Evolutionary conservation across 208 protist genomes (phyloP).

Genomic region (Naegleria lovaniensis): DNA sequence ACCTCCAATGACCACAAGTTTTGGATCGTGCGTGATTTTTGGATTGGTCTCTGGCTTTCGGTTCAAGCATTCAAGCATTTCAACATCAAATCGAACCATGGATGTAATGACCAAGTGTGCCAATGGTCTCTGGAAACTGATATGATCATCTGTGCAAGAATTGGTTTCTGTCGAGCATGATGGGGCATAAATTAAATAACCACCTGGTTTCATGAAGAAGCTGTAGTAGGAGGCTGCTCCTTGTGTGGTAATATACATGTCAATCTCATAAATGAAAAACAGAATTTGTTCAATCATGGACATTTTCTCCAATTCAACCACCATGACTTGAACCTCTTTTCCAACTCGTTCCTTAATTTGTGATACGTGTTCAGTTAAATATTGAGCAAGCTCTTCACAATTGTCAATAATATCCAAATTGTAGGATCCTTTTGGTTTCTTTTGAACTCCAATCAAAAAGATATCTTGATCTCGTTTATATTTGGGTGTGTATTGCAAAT

Average conservation of each 20-base stretch:
- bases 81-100: too few species aligned
- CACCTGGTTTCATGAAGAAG: background rate
- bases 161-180: background rate
- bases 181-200: background rate
- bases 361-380: background rate
- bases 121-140: too few species aligned
- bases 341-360: background rate
- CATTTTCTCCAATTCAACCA: background rate
- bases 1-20: too few species aligned
- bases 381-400: background rate
- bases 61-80: too few species aligned
- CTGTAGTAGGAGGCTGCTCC: background rate
- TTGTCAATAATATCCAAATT: background rate
- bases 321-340: background rate
- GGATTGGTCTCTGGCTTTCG: too few species aligned
- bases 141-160: background rate
- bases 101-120: too few species aligned
- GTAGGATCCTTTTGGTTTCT: background rate
- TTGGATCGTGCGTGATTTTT: too few species aligned
- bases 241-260: background rate
- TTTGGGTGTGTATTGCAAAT: background rate
- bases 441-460: background rate
- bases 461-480: background rate
- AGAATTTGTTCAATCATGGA: background rate
- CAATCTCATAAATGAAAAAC: background rate